Evolutionary conservation across 129 eudicot species (phyloP), one percentile per base, ranked within the genome.

Genomic region (Sambucus nigra): DNA sequence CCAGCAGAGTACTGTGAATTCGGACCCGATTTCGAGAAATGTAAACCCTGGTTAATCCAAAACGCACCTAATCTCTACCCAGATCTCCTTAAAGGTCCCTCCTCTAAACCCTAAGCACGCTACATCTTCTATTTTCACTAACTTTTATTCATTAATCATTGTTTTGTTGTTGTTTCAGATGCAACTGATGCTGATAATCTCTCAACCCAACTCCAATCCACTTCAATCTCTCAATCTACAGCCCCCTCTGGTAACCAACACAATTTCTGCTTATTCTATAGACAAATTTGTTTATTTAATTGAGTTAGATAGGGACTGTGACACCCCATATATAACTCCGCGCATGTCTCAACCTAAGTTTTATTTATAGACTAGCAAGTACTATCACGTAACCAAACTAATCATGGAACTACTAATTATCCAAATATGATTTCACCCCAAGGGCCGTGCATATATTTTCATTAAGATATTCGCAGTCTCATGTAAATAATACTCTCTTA

Each of bases 31-130:
- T 87, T 87, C 61, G 94, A 76, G 14, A 87, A 87, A 73, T 87
- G 96, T 73, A 87, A 87, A 55, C 96, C 96, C 21, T 87, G 96
- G 96, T 66, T 87, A 77, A 87, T 87, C 72, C 76, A 70, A 51
- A 69, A 83, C 61, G 96, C 94, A 27, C 86, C 89, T 32, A 70
- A 80, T 17, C 51, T 76, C 42, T 83, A 83, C 55, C 96, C 96
- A 5, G 86, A 87, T 72, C 96, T 87, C 26, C 27, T 79, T 47
- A 70, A 73, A 79, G 96, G 96, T 87, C 1, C 0, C 16, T 22
- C 2, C 10, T 17, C 17, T 2, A 28, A 56, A 46, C 54, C 58
- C 50, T 52, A 52, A 57, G 33, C 23, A n/a, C n/a, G n/a, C 22
- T 5, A 48, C 38, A 27, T 50, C 11, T 7, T 33, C 5, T 42